Base-by-base conservation (phyloP, 2,329 filamentous ascomycete species). In the Didymella pinodella region DNA sequence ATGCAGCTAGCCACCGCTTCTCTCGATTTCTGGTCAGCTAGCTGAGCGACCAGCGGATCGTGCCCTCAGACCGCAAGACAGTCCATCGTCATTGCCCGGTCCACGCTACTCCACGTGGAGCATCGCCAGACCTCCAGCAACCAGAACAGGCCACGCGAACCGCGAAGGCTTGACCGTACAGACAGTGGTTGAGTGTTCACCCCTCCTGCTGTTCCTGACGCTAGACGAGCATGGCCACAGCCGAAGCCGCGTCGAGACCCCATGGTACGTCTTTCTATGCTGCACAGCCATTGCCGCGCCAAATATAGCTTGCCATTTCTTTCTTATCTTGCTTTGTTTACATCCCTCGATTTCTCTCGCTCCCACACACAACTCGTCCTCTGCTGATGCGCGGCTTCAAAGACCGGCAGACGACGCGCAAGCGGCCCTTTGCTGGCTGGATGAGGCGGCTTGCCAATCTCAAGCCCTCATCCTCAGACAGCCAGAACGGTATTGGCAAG, bases 381-480 rank as follows among this genome's bases (percentile, higher is more conserved):
- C 32, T 41, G 69, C 72, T 73, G 54, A 74, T 67, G 55, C 58
- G 57, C 53, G 56, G 56, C 16, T 59, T 31, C 40, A 59, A 41
- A 59, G 56, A 59, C 50, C 78, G 63, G 68, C 78, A 93, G 90
- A 93, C 77, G 86, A 88, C 66, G 83, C 90, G 92, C 65, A 89
- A 93, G 69, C 88, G 91, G 64, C 94, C 93, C 25, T 98, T 98
- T 75, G 87, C 93, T 46, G 91, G 89, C 67, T 96, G 94, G 90
- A 92, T 99, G 83, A 96, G 93, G 83, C 93, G 93, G 73, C 86
- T 98, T 57, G 89, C 93, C 62, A 94, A 90, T 76, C 89, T 97
- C 79, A 97, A 96, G 78, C 88, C 88, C 4, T 90, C 88, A 2
- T 90, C 88, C 31, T 86, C 85, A 63, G 84, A 87, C 60, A 78